phyloP scores from a whole-genome alignment of 2,329 filamentous ascomycete genomes.

The Bisporella sp. region DNA sequence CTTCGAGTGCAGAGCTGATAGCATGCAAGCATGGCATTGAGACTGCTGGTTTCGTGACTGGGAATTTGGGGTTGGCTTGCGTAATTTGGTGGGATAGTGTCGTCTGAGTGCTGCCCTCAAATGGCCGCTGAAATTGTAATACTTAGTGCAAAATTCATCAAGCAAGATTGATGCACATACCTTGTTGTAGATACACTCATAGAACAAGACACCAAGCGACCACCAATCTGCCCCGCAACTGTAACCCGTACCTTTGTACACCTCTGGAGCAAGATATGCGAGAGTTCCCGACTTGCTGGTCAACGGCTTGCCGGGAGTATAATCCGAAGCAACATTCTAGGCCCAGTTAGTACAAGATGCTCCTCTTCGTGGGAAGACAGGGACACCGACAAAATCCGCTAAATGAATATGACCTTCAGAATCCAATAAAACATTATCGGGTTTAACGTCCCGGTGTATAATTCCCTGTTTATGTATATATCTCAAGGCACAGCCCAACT shows the following conservation, averaged over 20 bases:
- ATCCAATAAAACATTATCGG: slow-evolving; percentile 84
- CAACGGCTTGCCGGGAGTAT: slow-evolving; percentile 71
- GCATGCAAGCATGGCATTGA: slow-evolving; percentile 83
- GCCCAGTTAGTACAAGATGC: slow-evolving; percentile 28
- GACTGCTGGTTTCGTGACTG: slow-evolving; percentile 87
- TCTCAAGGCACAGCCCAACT: slow-evolving; percentile 82
- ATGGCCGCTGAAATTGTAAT: slow-evolving; percentile 60
- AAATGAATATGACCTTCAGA: slow-evolving; percentile 91
- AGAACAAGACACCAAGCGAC: slow-evolving; percentile 96
- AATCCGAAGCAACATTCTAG: slow-evolving; percentile 94
- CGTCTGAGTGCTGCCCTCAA: slow-evolving; percentile 82
- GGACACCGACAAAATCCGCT: slow-evolving; percentile 78
- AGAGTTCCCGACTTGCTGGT: slow-evolving; percentile 96
- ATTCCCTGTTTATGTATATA: slow-evolving; percentile 84
- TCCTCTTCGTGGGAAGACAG: not conserved
- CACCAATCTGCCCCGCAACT: slow-evolving; percentile 93
- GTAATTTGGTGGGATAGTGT: slow-evolving; percentile 74
- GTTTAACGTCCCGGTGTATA: slow-evolving; percentile 86
- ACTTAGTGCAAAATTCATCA: not conserved
- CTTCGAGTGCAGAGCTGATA: slow-evolving; percentile 75
- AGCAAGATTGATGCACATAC: slow-evolving; percentile 37
- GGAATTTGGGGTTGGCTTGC: slow-evolving; percentile 76
- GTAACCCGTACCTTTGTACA: slow-evolving; percentile 87
- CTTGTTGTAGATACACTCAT: slow-evolving; percentile 99
- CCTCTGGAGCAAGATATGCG: slow-evolving; percentile 92